Evolutionary conservation across 768 basidiomycete species (phyloP), one percentile per base, ranked within the genome.

Genomic region (Baorangia bicolor): DNA sequence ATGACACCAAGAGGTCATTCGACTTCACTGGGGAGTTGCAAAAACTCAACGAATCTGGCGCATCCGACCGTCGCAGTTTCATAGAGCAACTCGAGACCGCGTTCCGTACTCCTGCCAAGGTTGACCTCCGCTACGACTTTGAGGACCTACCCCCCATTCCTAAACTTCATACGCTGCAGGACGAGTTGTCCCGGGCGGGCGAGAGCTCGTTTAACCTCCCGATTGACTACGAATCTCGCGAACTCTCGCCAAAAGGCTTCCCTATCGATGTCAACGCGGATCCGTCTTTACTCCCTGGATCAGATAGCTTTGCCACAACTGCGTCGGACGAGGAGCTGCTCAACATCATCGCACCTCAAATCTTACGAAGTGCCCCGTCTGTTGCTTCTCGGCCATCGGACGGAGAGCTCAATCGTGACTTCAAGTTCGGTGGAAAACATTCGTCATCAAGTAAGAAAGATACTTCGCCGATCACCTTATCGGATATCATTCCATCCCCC

Each of bases 11-110:
- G 73, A 87, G 81, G 62, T 88, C 85, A 1, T 93, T 92, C 57
- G 90, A 93, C 64, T 93, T 92, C 64, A 93, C 91, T 0, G 88
- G 86, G 37, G 91, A 92, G 68, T 70, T 92, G 49, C 73, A 79
- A 69, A 84, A 75, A 62, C 76, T 92, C 46, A 85, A 87, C 50
- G 85, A 88, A 61, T 85, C 83, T 7, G 86, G 87, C 33, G 88
- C 64, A 1, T 85, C 84, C 1, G 84, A 90, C 64, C 74, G 88
- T 11, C 75, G 70, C 13, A 92, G 90, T 69, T 93, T 93, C 64
- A 86, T 92, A 4, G 88, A 91, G 68, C 85, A 93, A 70, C 73
- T 92, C 23, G 90, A 92, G 73, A 85, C 77, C 49, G 89, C 90
- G 1, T 92, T 92, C 76, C 78, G 82, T 58, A 89, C 88, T 0